Conservation (phyloP, 2,329 filamentous ascomycete species). For the Penicillium digitatum region DNA sequence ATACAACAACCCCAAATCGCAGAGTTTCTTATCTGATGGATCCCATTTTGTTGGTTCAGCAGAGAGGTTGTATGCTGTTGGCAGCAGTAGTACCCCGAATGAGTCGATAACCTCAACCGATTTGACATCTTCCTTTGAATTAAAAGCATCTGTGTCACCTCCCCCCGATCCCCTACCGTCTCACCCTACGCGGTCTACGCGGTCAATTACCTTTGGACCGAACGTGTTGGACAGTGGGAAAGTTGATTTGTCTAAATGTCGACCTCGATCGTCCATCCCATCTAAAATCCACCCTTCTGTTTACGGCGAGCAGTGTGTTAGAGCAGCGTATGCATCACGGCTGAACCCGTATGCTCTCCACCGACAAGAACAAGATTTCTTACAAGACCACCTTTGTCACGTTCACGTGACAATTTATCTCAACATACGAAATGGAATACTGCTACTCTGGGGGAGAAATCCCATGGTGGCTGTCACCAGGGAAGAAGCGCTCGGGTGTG, state of each 20-base stretch:
- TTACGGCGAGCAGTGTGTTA: conserved; percentile 87
- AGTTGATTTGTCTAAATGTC: conserved; percentile 50
- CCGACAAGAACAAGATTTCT: conserved; percentile 72
- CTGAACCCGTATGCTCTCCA: conserved; percentile 87
- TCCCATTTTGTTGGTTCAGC: background rate
- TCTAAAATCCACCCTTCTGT: conserved; percentile 65
- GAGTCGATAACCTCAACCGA: conserved; percentile 28
- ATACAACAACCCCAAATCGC: background rate
- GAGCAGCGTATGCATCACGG: conserved; percentile 82
- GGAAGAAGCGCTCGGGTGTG: conserved; percentile 85
- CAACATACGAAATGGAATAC: conserved; percentile 91
- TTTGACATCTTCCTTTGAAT: conserved; percentile 21
- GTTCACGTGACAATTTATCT: conserved; percentile 91
- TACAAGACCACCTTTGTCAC: conserved; percentile 78
- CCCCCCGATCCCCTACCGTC: conserved; percentile 17
- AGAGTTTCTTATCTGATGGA: conserved; percentile 1
- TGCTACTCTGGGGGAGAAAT: conserved; percentile 84
- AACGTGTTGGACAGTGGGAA: conserved; percentile 25
- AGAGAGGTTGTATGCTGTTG: conserved; percentile 15
- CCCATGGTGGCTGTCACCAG: conserved; percentile 75
- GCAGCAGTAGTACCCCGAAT: conserved; percentile 24
- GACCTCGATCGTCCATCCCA: conserved; percentile 80
- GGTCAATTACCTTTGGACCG: conserved; percentile 15
- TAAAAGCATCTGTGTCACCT: conserved; percentile 28
- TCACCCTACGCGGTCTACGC: conserved; percentile 12